A percentile compares a stretch with the other conserved stretches of the same genome.
Evolutionary conservation across 352 stramenopile species (phyloP).

Genomic region (Phytophthora pini): DNA sequence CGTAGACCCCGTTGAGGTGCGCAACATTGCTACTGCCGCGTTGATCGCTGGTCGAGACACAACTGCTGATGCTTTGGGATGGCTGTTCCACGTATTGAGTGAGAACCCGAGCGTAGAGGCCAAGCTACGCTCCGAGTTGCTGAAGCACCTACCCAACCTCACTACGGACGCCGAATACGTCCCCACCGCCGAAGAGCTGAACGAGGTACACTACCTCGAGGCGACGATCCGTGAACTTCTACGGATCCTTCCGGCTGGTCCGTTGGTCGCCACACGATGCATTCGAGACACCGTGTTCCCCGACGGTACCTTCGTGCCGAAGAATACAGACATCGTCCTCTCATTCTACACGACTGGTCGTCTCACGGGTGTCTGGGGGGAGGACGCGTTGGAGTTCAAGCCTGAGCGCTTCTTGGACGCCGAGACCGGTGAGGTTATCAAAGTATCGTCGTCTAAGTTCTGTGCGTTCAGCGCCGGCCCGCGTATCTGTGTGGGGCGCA

Average conservation of each 20-base stretch:
- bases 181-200: conserved; percentile 45
- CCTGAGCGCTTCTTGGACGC: conserved; percentile 58
- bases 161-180: conserved; percentile 21
- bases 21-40: conserved; percentile 69
- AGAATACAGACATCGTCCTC: conserved; percentile 50
- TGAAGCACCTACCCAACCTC: conserved; percentile 45
- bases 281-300: conserved; percentile 54
- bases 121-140: conserved; percentile 53
- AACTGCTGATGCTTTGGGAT: conserved; percentile 67
- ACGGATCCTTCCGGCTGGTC: conserved; percentile 58
- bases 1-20: conserved; percentile 50
- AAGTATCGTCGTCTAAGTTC: conserved; percentile 67
- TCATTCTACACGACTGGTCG: conserved; percentile 61
- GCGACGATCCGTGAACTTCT: conserved; percentile 65
- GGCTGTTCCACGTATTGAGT: conserved; percentile 68
- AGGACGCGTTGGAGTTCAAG: conserved; percentile 53
- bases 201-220: conserved; percentile 56
- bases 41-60: conserved; percentile 79
- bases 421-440: conserved; percentile 37
- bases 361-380: conserved; percentile 52
- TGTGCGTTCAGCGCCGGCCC: conserved; percentile 64
- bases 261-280: conserved; percentile 51
- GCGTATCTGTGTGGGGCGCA: conserved; percentile 56
- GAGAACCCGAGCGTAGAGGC: conserved; percentile 52
- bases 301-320: conserved; percentile 65